Evolutionary conservation across 2,329 filamentous ascomycete species (phyloP).

Genomic region (Penicillium sp.): DNA sequence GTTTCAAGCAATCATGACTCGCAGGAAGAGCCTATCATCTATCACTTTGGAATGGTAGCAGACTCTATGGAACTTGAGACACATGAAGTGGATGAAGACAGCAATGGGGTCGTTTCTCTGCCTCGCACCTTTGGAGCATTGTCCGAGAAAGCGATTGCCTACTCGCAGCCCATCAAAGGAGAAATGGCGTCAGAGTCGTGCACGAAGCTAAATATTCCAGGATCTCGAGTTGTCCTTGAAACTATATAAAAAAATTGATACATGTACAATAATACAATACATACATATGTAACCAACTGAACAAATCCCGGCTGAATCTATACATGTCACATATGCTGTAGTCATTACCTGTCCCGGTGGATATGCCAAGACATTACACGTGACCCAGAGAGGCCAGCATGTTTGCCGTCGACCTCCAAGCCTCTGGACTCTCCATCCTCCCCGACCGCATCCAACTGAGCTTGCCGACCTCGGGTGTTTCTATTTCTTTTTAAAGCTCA

Average conservation of each 20-base stretch:
- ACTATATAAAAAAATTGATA: conserved; percentile 5
- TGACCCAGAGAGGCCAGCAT: conserved; percentile 37
- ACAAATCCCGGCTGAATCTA: background rate
- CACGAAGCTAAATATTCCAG: conserved; percentile 40
- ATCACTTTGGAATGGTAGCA: conserved; percentile 35
- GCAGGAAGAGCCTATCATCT: conserved; percentile 21
- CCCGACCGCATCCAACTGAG: conserved; percentile 27
- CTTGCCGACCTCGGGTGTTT: conserved; percentile 19
- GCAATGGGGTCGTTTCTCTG: conserved; percentile 23
- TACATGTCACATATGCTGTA: conserved; percentile 6
- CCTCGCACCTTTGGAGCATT: conserved; percentile 41
- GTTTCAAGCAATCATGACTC: background rate
- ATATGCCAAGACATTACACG: conserved; percentile 34
- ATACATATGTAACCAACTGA: background rate
- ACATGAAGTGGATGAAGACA: background rate
- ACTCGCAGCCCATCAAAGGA: conserved; percentile 25
- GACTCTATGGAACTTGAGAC: conserved; percentile 24
- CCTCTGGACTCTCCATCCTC: conserved; percentile 30
- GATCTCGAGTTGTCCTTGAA: conserved; percentile 28
- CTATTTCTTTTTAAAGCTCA: conserved; percentile 20
- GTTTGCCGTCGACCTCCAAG: conserved; percentile 37
- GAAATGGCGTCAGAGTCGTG: conserved; percentile 17
- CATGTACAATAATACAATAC: conserved; percentile 6
- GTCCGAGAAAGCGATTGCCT: conserved; percentile 42
- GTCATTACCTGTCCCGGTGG: conserved; percentile 1